Base-by-base conservation (phyloP, 192 early-diverging fungal genomes). In the Mortierella claussenii region DNA sequence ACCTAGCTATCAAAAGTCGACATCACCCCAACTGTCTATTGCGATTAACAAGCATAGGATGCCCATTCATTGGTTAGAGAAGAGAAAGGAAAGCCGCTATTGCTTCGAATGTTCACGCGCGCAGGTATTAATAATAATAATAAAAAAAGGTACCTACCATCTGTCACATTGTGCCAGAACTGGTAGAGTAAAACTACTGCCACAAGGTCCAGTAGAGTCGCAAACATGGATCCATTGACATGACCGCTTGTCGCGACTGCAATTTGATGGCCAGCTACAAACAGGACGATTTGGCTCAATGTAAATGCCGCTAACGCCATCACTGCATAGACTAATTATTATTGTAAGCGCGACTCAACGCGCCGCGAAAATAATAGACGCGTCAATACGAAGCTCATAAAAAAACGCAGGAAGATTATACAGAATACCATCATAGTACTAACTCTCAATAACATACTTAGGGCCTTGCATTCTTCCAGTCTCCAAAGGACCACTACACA, bases 131-230 rank as follows among this genome's bases (percentile, higher is more conserved):
- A n/a, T n/a, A n/a, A 40, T 13, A 40, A 40, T 13, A 40, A 10
- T 40, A 40, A 40, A 40, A 40, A 40, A 13, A 40, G 37, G 13
- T 40, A 40, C n/a, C 83, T 85, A 64, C 82, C 85, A 20, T 85
- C 87, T 10, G 80, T 88, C 44, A 88, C 86, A 2, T 74, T 64
- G 7, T 68, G 78, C 87, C 87, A 88, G 68, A 85, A 88, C 21
- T 69, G 82, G 59, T 86, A 86, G 36, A 85, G 59, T 36, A 76
- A 79, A 15, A 69, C 60, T 1, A 83, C 37, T 3, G 85, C 74
- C 2, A 80, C 61, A 6, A 84, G 79, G 46, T 84, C 79, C 17
- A 86, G 68, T 9, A 88, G 51, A 20, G 80, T 83, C 13, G 80
- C 68, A 65, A 88, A 86, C 75, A 86, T 76, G 6, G 81, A 82